Conservation (phyloP, 164 flowering plant genomes). For the Nymphaea thermarum region DNA sequence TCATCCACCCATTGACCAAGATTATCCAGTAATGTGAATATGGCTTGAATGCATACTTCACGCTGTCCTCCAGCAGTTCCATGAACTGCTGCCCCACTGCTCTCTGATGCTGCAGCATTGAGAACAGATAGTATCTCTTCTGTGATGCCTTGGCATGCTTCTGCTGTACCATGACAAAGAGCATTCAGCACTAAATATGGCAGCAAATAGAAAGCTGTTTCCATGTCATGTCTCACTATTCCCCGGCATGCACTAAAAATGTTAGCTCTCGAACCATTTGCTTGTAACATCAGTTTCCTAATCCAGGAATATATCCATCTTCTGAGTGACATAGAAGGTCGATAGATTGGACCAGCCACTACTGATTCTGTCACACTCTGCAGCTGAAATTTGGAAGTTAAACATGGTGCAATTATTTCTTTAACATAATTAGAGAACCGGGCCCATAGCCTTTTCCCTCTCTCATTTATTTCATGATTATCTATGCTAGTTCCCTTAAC, state of each 20-base stretch:
- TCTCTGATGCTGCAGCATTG: slow-evolving; percentile 76
- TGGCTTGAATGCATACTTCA: slow-evolving; percentile 96
- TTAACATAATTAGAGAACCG: slow-evolving; percentile 93
- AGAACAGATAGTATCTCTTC: slow-evolving; percentile 92
- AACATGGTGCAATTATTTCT: slow-evolving; percentile 97
- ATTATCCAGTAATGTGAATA: slow-evolving; percentile 95
- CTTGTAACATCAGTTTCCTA: slow-evolving; percentile 65
- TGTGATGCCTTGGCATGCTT: slow-evolving; percentile 76
- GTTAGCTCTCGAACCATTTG: slow-evolving; percentile 81
- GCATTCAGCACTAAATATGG: slow-evolving; percentile 91
- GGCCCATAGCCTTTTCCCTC: slow-evolving; percentile 90
- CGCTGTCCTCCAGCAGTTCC: slow-evolving; percentile 61
- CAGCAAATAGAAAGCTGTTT: slow-evolving; percentile 75
- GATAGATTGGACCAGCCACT: slow-evolving; percentile 64
- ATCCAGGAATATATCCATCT: slow-evolving; percentile 94
- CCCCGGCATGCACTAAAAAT: slow-evolving; percentile 94
- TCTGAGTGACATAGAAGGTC: slow-evolving; percentile 82
- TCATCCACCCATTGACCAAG: slow-evolving; percentile 99
- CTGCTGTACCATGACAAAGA: slow-evolving; percentile 81
- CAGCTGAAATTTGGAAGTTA: slow-evolving; percentile 89
- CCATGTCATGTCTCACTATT: slow-evolving; percentile 96
- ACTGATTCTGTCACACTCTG: slow-evolving; percentile 67
- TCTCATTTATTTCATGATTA: slow-evolving; percentile 27
- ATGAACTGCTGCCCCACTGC: slow-evolving; percentile 38
- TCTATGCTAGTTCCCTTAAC: slow-evolving; percentile 11